A percentile compares a stretch with the other conserved stretches of the same genome.
phyloP scores from a whole-genome alignment of 345 rosid species.

The Linum tenue region DNA sequence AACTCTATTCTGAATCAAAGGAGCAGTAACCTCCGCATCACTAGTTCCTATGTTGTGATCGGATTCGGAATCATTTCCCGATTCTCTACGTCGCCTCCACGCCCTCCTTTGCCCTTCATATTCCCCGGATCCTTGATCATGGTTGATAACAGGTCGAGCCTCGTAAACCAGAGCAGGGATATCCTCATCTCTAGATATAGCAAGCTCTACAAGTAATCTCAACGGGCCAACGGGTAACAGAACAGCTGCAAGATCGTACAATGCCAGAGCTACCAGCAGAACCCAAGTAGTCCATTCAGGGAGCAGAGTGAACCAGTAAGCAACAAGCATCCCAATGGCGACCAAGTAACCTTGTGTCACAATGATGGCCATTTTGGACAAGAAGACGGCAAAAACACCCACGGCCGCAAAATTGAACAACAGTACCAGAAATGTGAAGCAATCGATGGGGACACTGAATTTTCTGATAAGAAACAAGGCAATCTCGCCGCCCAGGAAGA shows the following conservation, averaged over 20 bases:
- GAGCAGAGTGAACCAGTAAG: constrained; percentile 80
- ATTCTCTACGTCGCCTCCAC: constrained; percentile 58
- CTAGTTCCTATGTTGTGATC: constrained; percentile 12
- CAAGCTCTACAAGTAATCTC: constrained; percentile 85
- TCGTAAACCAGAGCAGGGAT: constrained; percentile 90
- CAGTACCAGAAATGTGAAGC: constrained; percentile 46
- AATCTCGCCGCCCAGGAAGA: constrained; percentile 71
- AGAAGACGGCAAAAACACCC: constrained; percentile 80
- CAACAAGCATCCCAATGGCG: constrained; percentile 73
- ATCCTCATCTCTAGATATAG: constrained; percentile 92
- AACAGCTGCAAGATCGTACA: constrained; percentile 92
- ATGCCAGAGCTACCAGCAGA: constrained; percentile 66
- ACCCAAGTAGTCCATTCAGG: constrained; percentile 98
- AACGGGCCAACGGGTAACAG: constrained; percentile 85
- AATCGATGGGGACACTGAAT: constrained; percentile 54
- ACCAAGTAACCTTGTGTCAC: constrained; percentile 80
- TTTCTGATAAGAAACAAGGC: constrained; percentile 40
- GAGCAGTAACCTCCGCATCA: constrained; percentile 32
- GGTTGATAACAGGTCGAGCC: constrained; percentile 60
- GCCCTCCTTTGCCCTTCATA: constrained; percentile 44
- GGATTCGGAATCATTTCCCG: constrained; percentile 10
- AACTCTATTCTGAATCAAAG: constrained; percentile 45
- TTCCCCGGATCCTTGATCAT: constrained; percentile 24
- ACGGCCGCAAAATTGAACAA: constrained; percentile 69
- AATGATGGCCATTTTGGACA: constrained; percentile 80